Percentiles rank a stretch among this genome's conserved stretches.
These are phyloP conservation scores for Backusella parvicylindrica DNA, from an alignment of 192 early-diverging fungal species.

Conservation along the genomic window DNA sequence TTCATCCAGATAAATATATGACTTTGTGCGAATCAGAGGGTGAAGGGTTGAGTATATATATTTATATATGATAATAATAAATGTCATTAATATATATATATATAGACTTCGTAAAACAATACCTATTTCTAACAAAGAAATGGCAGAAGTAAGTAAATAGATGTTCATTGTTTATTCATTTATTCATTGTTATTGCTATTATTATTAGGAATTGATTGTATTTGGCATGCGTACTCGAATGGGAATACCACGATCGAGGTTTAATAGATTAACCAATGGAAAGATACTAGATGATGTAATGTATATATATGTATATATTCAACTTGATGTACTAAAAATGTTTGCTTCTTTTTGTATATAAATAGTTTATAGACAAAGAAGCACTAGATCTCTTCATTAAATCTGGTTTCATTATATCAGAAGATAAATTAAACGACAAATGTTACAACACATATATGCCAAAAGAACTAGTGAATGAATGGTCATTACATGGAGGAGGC, in stretches of 20 bases:
- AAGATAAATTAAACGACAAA: background rate
- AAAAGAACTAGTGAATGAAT: constrained; percentile 8
- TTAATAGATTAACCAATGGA: constrained; percentile 22
- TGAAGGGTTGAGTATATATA: constrained; percentile 35
- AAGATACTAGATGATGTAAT: constrained; percentile 40
- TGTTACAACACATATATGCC: constrained; percentile 15
- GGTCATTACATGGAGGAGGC: constrained; percentile 3
- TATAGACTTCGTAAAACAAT: constrained; percentile 9
- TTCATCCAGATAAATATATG: constrained; percentile 54
- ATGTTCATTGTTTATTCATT: background rate
- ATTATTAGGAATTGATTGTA: constrained; percentile 39
- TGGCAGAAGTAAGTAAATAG: constrained; percentile 20
- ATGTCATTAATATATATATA: background rate
- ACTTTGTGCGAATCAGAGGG: constrained; percentile 37
- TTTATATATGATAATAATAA: background rate
- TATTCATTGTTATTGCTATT: background rate
- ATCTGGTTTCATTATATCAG: constrained; percentile 16
- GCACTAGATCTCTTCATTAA: constrained; percentile 13
- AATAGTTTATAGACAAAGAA: constrained; percentile 13
- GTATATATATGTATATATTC: background rate
- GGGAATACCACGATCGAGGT: constrained; percentile 36
- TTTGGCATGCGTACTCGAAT: constrained; percentile 48
- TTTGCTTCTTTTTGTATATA: background rate
- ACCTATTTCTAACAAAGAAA: constrained; percentile 13
- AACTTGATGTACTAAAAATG: background rate